Percentiles rank a stretch among this genome's conserved stretches.
Conservation (phyloP, 176 grass and related monocot species). For the Tillandsia leiboldiana region DNA sequence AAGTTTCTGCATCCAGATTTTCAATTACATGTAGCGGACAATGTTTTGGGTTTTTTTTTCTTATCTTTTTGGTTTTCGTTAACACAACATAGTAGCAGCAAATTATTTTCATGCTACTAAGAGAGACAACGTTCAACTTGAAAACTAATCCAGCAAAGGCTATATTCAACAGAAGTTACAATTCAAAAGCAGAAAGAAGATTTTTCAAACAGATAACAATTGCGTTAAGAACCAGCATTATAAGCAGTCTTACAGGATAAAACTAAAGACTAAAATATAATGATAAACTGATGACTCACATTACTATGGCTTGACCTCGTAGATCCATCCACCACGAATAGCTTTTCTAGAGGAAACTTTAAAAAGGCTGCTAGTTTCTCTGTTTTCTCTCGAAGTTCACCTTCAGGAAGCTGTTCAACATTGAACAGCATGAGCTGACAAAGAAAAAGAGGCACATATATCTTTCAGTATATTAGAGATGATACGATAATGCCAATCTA, state of each 20-base stretch:
- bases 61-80: no score
- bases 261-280: constrained; percentile 6
- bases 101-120: background rate
- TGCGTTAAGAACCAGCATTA: background rate
- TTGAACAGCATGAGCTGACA: background rate
- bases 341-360: constrained; percentile 93
- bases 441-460: background rate
- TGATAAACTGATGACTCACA: constrained; percentile 33
- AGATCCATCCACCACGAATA: constrained; percentile 96
- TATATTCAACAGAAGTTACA: background rate
- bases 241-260: background rate
- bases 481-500: background rate
- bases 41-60: no score
- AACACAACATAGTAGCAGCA: background rate
- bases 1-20: no score
- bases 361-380: constrained; percentile 87
- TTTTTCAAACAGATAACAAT: constrained; percentile 8
- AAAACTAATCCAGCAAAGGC: background rate
- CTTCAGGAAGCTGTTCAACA: constrained; percentile 79
- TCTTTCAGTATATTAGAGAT: constrained; percentile 1
- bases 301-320: constrained; percentile 97
- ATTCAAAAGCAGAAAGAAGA: constrained; percentile 3
- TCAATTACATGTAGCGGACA: no score
- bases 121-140: background rate
- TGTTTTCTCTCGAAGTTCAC: constrained; percentile 79